These are phyloP conservation scores for Mariannaea elegans DNA, from an alignment of 2,329 filamentous ascomycete species.

Conservation along the genomic window DNA sequence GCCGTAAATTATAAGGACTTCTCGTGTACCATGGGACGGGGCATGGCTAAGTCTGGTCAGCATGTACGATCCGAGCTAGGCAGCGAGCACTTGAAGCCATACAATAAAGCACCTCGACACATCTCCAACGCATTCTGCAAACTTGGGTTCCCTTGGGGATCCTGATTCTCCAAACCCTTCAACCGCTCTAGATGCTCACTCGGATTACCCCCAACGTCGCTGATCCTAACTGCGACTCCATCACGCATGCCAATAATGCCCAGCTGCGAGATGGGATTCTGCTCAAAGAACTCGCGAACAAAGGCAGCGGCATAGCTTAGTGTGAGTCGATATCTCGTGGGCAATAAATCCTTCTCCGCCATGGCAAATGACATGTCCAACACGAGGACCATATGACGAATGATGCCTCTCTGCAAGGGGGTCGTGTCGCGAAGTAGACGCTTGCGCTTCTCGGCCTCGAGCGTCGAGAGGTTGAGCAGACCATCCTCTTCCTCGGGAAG, in stretches of 20 bases:
- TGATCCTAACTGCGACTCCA: conserved; percentile 85
- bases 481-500: conserved; percentile 78
- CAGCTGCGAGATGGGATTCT: conserved; percentile 97
- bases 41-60: conserved; percentile 69
- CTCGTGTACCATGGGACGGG: conserved; percentile 90
- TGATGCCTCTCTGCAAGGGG: conserved; percentile 94
- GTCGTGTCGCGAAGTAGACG: conserved; percentile 93
- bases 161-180: conserved; percentile 69
- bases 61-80: not conserved
- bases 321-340: conserved; percentile 83
- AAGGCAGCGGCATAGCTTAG: conserved; percentile 88
- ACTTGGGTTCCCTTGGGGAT: conserved; percentile 79
- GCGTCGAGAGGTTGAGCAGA: conserved; percentile 77
- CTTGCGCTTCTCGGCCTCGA: conserved; percentile 82
- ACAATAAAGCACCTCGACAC: conserved; percentile 90
- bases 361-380: conserved; percentile 94
- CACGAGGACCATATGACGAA: conserved; percentile 91
- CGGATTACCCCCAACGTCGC: conserved; percentile 91
- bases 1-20: conserved; percentile 91
- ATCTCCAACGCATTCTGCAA: conserved; percentile 97
- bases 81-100: conserved; percentile 25
- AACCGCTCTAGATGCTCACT: conserved; percentile 85
- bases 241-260: conserved; percentile 94
- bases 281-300: conserved; percentile 94
- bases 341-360: conserved; percentile 92